A percentile compares a stretch with the other conserved stretches of the same genome.
phyloP scores from a whole-genome alignment of 495 filamentous ascomycete genomes.

The Penicillium daleae region DNA sequence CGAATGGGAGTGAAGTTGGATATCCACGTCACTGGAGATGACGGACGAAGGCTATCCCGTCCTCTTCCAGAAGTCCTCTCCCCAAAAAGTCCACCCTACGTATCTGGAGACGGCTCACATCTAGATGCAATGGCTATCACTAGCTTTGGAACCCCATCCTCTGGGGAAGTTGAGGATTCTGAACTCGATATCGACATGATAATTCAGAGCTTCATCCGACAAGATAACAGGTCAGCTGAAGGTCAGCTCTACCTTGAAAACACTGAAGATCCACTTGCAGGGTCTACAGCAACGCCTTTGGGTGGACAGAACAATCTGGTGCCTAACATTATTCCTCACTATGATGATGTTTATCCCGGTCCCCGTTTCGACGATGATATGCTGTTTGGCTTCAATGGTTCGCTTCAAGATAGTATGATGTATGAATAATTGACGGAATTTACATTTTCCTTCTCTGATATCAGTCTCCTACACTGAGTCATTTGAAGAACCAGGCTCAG shows the following conservation, averaged over 20 bases:
- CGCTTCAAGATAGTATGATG: slow-evolving; percentile 26
- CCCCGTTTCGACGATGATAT: slow-evolving; percentile 25
- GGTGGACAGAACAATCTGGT: not conserved
- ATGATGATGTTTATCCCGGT: slow-evolving; percentile 11
- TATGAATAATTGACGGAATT: not conserved
- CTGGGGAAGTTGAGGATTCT: slow-evolving; percentile 23
- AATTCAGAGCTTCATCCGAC: slow-evolving; percentile 39
- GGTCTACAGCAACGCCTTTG: not conserved
- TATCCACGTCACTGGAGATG: not conserved
- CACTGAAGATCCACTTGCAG: not conserved
- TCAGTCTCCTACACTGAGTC: too few species aligned
- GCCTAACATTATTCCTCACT: not conserved
- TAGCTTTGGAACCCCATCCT: slow-evolving; percentile 15
- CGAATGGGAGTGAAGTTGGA: slow-evolving; percentile 34
- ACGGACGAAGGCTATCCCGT: not conserved
- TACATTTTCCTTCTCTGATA: not conserved
- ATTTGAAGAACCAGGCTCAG: too few species aligned
- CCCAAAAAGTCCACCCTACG: not conserved
- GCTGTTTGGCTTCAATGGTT: slow-evolving; percentile 35
- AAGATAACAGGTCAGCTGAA: slow-evolving; percentile 14
- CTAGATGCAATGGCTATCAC: not conserved
- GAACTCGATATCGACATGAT: slow-evolving; percentile 40
- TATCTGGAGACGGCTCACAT: not conserved
- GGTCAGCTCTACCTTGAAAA: slow-evolving; percentile 4
- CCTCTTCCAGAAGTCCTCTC: not conserved